Base-by-base conservation (phyloP, 805 yeast species). In the Hanseniaspora clermontiae region DNA sequence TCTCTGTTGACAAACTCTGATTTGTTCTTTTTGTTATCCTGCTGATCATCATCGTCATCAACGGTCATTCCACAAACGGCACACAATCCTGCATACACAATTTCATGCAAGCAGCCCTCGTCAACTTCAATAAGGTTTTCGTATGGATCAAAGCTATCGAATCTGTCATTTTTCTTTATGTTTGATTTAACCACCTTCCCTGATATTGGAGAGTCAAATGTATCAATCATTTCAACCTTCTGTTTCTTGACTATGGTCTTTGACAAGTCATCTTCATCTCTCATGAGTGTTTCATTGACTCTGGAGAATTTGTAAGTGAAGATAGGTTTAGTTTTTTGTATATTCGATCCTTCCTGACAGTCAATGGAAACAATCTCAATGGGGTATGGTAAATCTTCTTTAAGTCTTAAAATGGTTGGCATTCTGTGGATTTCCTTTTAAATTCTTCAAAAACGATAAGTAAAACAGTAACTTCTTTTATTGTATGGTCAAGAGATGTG, bases 51-150 rank as follows among this genome's bases (percentile, higher is more conserved):
- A 58, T 79, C 85, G 29, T 72, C 77, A 52, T 78, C 84, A 10
- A 93, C 77, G 8, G 86, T 78, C 58, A 80, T 80, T 6, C 97
- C 97, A 68, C 98, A 91, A 20, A 87, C 69, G 0, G 96, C 97
- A 72, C 98, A 91, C 45, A 91, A 74, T 0, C 97, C 97, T 14
- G 95, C 96, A 65, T 84, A 93, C 62, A 93, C 97, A 31, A 93
- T 89, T 1, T 91, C 80, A 69, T 93, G 98, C 12, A 87, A 76
- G 65, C 98, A 93, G 0, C 95, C 88, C 65, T 95, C 97, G 45
- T 72, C 69, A 15, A 91, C 74, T 43, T 73, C 71, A 32, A 82
- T 75, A 14, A 91, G 14, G 19, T 42, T 53, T 24, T 24, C 57
- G 20, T 46, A 53, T 6, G 57, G 57, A 24, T 53, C 51, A 46